Base-by-base conservation (phyloP, 2,329 filamentous ascomycete genomes). In the Colletotrichum paranaense region DNA sequence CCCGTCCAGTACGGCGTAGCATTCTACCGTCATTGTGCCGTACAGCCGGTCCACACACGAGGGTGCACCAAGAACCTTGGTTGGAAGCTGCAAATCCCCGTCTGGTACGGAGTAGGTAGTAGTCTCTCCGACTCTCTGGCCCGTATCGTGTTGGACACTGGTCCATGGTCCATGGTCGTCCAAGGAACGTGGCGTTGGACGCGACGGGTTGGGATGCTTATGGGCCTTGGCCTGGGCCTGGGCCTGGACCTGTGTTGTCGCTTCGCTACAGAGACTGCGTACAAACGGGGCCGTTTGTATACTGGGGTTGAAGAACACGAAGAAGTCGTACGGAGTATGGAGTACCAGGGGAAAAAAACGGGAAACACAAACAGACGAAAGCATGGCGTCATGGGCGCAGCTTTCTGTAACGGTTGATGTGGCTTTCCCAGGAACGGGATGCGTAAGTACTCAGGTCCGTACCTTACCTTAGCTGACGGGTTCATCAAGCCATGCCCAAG, bases 41-140 rank as follows among this genome's bases (percentile, higher is more conserved):
- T 49, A 52, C 46, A 53, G 24, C 62, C 67, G 71, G 49, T 73
- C 71, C 71, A 73, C 67, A 56, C 22, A 56, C 53, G 19, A 56
- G 53, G 53, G 22, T 24, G 53, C 26, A 16, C 26, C 11, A 28
- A 26, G 53, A 56, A 24, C 24, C 22, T 56, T 56, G 53, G 53
- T 24, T 56, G 57, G 49, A 49, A 49, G 42, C 42, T 49, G 42
- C 19, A 49, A n/a, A 49, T 49, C 42, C 42, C 42, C 19, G 16
- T 46, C 42, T 53, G n/a, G 16, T 57, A 59, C 56, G 56, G 59
- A n/a, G 8, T 53, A 53, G n/a, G 30, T 32, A 32, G 30, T 32
- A 32, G 30, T 32, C 30, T 32, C 30, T 32, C 30, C 30, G 30
- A 32, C 30, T 42, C 16, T 42, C 14, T 42, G 14, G 38, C 38